phyloP scores from a whole-genome alignment of 345 rosid species.

The Euphorbia peplus region DNA sequence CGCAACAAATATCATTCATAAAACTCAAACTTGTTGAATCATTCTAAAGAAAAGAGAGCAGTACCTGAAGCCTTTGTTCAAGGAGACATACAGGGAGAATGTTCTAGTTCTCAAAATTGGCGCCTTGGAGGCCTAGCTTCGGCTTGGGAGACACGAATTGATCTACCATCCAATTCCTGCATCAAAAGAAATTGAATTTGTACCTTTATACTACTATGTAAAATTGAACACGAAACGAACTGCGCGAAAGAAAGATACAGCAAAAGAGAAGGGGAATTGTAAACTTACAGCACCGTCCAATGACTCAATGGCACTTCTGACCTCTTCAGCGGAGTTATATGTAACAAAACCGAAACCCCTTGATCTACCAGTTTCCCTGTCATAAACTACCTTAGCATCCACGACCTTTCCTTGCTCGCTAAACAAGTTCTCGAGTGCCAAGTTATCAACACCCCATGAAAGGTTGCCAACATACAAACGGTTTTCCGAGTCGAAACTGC shows the following conservation, averaged over 20 bases:
- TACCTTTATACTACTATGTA: not conserved
- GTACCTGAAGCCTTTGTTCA: conserved; percentile 29
- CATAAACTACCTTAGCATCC: conserved; percentile 91
- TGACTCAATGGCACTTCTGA: conserved; percentile 59
- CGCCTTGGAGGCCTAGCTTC: conserved; percentile 88
- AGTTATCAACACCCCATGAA: conserved; percentile 90
- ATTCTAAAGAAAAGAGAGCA: not conserved
- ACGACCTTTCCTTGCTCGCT: conserved; percentile 82
- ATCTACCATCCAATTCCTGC: conserved; percentile 87
- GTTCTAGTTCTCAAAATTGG: conserved; percentile 43
- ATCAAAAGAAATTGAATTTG: conserved; percentile 10
- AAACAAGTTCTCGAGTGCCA: conserved; percentile 75
- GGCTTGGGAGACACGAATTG: conserved; percentile 81
- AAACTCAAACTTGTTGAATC: too few species aligned
- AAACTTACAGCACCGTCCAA: conserved; percentile 81
- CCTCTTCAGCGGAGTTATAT: conserved; percentile 75
- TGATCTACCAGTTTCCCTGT: conserved; percentile 90
- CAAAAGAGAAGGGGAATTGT: not conserved
- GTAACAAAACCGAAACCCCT: conserved; percentile 97
- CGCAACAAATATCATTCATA: not conserved
- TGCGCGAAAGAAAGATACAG: not conserved
- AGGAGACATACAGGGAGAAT: conserved; percentile 4
- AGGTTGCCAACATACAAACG: conserved; percentile 86
- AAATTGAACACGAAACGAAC: not conserved
- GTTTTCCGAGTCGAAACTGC: conserved; percentile 35